Evolutionary conservation across 1,284 basidiomycete species (phyloP).

Genomic region (Xerocomus subilludens): DNA sequence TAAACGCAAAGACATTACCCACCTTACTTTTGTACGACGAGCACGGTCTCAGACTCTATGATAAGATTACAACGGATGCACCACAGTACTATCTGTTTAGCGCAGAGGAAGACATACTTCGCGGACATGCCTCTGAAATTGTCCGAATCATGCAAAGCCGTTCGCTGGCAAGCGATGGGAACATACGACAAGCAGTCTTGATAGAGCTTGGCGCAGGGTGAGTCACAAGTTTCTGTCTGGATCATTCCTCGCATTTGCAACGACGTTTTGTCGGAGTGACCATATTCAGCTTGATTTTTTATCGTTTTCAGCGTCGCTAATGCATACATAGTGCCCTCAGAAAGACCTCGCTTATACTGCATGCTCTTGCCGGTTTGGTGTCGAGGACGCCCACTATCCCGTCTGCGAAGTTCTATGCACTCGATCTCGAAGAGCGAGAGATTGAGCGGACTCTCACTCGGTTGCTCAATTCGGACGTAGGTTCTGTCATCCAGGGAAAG

Average conservation of each 20-base stretch:
- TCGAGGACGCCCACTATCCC: conserved; percentile 53
- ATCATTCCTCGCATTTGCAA: neutral
- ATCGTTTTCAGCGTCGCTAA: conserved; percentile 33
- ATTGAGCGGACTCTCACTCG: conserved; percentile 83
- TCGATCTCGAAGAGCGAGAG: conserved; percentile 91
- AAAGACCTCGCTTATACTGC: conserved; percentile 91
- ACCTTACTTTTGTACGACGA: conserved; percentile 92
- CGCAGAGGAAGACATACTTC: conserved; percentile 79
- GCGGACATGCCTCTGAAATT: conserved; percentile 70
- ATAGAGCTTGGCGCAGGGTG: conserved; percentile 91
- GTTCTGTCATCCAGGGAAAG: conserved; percentile 73
- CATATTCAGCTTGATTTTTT: neutral
- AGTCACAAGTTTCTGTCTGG: conserved; percentile 52
- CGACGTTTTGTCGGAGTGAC: neutral
- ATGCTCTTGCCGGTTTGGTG: conserved; percentile 72
- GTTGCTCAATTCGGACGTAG: conserved; percentile 73
- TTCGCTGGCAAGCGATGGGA: conserved; percentile 55
- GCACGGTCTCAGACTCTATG: conserved; percentile 83
- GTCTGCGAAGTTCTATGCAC: conserved; percentile 89
- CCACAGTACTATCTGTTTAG: conserved; percentile 91
- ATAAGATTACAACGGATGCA: conserved; percentile 83
- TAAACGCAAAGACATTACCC: conserved; percentile 75
- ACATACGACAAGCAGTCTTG: conserved; percentile 65
- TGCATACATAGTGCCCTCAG: conserved; percentile 72
- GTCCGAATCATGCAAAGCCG: conserved; percentile 78